Percentiles rank a stretch among this genome's conserved stretches.
Conservation (phyloP, 2,329 filamentous ascomycete species). For the Juglanconis sp. region DNA sequence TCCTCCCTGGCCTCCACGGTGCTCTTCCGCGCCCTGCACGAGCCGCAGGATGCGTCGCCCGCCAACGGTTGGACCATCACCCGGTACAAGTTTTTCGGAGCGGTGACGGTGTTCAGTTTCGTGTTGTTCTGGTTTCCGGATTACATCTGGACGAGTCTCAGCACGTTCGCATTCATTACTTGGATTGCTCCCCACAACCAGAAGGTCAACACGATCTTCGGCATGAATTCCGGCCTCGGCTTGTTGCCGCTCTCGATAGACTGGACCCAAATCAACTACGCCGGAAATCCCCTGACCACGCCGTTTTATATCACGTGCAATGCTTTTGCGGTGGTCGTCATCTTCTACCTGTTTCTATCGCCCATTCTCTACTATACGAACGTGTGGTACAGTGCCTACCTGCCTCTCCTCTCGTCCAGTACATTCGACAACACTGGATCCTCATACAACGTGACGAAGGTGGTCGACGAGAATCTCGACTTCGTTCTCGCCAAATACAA, state of each 20-base stretch:
- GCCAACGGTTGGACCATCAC: conserved; percentile 34
- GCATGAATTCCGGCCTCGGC: conserved; percentile 21
- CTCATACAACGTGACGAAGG: conserved; percentile 28
- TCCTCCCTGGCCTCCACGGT: conserved; percentile 31
- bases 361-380: conserved; percentile 31
- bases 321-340: conserved; percentile 25
- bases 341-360: conserved; percentile 30
- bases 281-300: conserved; percentile 26
- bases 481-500: conserved; percentile 29
- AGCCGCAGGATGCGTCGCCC: conserved; percentile 25
- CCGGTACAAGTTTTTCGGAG: conserved; percentile 33
- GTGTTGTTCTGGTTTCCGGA: conserved; percentile 25
- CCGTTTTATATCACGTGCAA: conserved; percentile 31
- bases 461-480: conserved; percentile 26
- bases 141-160: conserved; percentile 22
- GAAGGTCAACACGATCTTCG: conserved; percentile 22
- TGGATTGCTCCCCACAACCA: conserved; percentile 22
- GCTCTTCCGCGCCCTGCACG: conserved; percentile 32
- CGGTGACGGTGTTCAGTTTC: conserved; percentile 27
- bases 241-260: conserved; percentile 30
- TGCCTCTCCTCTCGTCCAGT: conserved; percentile 28
- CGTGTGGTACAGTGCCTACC: conserved; percentile 30
- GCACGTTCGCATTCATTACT: conserved; percentile 24
- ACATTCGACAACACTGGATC: conserved; percentile 31
- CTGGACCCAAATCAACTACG: conserved; percentile 33